A percentile compares a stretch with the other conserved stretches of the same genome.
Evolutionary conservation across 257 asterid genomes (phyloP).

Genomic region (Petrea volubilis): DNA sequence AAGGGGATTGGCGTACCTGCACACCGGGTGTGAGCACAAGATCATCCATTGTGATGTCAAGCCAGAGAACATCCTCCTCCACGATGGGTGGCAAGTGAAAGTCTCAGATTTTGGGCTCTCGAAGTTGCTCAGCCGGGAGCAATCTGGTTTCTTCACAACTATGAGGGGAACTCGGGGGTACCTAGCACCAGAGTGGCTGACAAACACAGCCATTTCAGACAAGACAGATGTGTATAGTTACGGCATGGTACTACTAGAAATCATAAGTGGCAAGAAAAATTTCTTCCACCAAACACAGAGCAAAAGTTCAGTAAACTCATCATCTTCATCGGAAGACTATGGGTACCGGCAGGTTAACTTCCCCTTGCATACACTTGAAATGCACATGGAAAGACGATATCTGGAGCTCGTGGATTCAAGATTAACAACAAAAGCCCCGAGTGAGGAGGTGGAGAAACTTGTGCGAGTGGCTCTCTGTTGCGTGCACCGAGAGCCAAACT

Average conservation of each 20-base stretch:
- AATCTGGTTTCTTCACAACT: conserved; percentile 68
- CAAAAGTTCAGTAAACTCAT: conserved; percentile 31
- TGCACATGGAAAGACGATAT: conserved; percentile 69
- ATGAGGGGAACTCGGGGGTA: conserved; percentile 87
- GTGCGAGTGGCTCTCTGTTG: conserved; percentile 83
- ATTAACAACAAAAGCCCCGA: conserved; percentile 43
- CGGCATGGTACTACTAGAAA: conserved; percentile 74
- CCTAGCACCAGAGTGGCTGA: conserved; percentile 85
- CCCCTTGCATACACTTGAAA: conserved; percentile 70
- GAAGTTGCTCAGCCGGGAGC: conserved; percentile 67
- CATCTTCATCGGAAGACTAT: conserved; percentile 37
- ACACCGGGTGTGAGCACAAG: conserved; percentile 72
- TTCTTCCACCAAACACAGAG: conserved; percentile 43
- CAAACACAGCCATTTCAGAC: conserved; percentile 72
- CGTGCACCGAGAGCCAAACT: conserved; percentile 69
- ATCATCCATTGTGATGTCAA: conserved; percentile 90
- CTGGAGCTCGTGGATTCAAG: conserved; percentile 69
- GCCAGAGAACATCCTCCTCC: conserved; percentile 82
- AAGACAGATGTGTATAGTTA: conserved; percentile 81
- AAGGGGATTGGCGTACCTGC: conserved; percentile 76
- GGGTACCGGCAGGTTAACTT: conserved; percentile 45
- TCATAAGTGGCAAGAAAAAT: conserved; percentile 74
- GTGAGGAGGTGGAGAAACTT: conserved; percentile 64
- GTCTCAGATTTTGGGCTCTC: conserved; percentile 91
- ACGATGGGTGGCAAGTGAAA: conserved; percentile 60